These are phyloP conservation scores for Lophiotrema nucula DNA, from an alignment of 495 filamentous ascomycete genomes.

Conservation along the genomic window DNA sequence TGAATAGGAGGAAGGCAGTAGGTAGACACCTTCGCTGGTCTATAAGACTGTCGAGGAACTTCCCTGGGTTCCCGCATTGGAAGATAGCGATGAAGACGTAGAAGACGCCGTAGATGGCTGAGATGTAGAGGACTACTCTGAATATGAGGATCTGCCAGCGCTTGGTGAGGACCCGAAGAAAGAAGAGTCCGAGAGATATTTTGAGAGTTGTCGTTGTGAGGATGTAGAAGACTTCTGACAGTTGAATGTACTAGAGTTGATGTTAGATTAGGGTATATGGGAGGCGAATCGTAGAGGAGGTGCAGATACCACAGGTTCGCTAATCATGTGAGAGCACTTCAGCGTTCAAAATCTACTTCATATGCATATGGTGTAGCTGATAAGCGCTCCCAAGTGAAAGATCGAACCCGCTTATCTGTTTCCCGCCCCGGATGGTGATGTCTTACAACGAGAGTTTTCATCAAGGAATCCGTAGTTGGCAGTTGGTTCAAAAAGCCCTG, in stretches of 20 bases:
- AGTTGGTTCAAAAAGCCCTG: neutral
- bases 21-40: slow-evolving; percentile 36
- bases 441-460: slow-evolving; percentile 12
- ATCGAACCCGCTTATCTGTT: no score
- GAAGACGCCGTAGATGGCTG: slow-evolving; percentile 43
- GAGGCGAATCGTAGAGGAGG: neutral
- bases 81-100: slow-evolving; percentile 43
- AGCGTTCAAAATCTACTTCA: no score
- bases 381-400: no score
- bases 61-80: slow-evolving; percentile 42
- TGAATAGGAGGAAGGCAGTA: slow-evolving; percentile 26
- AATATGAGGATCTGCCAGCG: slow-evolving; percentile 36
- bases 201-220: slow-evolving; percentile 44
- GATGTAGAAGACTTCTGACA: slow-evolving; percentile 45
- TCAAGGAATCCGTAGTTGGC: neutral
- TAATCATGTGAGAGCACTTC: no score
- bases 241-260: slow-evolving; percentile 27
- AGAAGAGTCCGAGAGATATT: slow-evolving; percentile 47
- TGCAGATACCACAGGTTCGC: no score
- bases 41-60: slow-evolving; percentile 1
- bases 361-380: neutral
- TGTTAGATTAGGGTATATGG: neutral
- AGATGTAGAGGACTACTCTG: slow-evolving; percentile 41
- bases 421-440: no score
- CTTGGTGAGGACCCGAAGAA: slow-evolving; percentile 42